These are phyloP conservation scores for Blastobotrys persicus DNA, from an alignment of 1,139 yeast genomes.

Conservation along the genomic window DNA sequence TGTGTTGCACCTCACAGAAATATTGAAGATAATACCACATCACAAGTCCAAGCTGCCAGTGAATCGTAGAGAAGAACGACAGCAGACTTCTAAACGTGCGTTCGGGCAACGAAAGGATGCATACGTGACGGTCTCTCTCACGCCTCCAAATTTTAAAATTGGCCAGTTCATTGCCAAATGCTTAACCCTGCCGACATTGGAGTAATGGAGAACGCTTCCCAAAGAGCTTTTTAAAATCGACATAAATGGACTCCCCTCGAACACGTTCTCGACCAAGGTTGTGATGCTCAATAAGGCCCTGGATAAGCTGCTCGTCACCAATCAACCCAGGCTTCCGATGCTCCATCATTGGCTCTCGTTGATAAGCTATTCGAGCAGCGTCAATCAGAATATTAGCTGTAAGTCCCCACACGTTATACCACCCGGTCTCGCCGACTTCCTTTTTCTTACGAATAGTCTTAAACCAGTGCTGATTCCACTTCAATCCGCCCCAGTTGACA, in stretches of 20 bases:
- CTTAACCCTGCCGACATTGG: slow-evolving; percentile 21
- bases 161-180: too few species aligned
- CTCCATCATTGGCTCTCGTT: slow-evolving; percentile 39
- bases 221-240: slow-evolving; percentile 28
- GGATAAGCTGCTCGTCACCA: slow-evolving; percentile 35
- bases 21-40: too few species aligned
- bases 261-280: slow-evolving; percentile 26
- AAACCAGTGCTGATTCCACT: slow-evolving; percentile 33
- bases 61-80: too few species aligned
- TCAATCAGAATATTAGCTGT: slow-evolving; percentile 86
- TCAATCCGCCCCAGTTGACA: slow-evolving; percentile 39
- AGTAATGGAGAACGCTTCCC: slow-evolving; percentile 30
- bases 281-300: slow-evolving; percentile 28
- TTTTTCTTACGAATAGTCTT: slow-evolving; percentile 44
- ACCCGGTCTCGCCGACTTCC: slow-evolving; percentile 53
- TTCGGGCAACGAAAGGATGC: too few species aligned
- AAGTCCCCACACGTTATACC: slow-evolving; percentile 84
- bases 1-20: too few species aligned
- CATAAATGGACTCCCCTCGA: slow-evolving; percentile 23
- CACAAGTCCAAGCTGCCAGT: too few species aligned
- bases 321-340: slow-evolving; percentile 31
- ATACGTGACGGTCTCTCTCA: too few species aligned
- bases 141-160: too few species aligned
- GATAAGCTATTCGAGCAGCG: slow-evolving; percentile 59
- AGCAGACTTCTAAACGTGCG: too few species aligned